Evolutionary conservation across 2,329 filamentous ascomycete genomes (phyloP), one percentile per base, ranked within the genome.

Genomic region (Ilyonectria mors-panacis): DNA sequence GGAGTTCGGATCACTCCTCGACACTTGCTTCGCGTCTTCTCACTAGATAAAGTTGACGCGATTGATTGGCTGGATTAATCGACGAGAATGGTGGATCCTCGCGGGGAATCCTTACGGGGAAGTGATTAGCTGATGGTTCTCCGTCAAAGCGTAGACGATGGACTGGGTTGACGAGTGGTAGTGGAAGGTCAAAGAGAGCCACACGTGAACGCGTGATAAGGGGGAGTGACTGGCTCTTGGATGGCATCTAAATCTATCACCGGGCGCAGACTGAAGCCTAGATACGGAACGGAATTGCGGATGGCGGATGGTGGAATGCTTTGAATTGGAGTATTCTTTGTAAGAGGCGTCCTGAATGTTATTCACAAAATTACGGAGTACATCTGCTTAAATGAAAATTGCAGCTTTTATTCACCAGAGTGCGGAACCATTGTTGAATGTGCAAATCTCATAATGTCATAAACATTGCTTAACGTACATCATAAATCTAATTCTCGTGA

Each of bases 21-120:
- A 58, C 60, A 42, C 54, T 21, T 51, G 51, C 30, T 15, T 15
- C 17, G 39, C 39, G 39, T 42, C 7, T 30, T 21, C 51, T 60
- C 61, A 55, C 61, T 44, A 57, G 65, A 65, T 37, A 35, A 26
- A 39, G 17, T 6, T 3, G 15, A 5, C 13, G 26, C 12, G 15
- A 19, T 2, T 65, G 50, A 59, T 67, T 67, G 65, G 61, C 3
- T 37, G 60, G 51, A 64, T 65, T 67, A 67, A 65, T 67, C 65
- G 65, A 67, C 61, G 13, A 65, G 56, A 42, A n/a, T n/a, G 37
- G 15, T 42, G 39, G 39, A n/a, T n/a, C 15, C n/a, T 42, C 39
- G 53, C 45, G 57, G 57, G 57, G 57, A 59, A 59, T 50, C 57
- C 57, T 42, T 26, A 47, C 57, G 35, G 21, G 33, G 45, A 30